These are phyloP conservation scores for Tulasnella sp. DNA, from an alignment of 768 basidiomycete genomes.

Conservation along the genomic window DNA sequence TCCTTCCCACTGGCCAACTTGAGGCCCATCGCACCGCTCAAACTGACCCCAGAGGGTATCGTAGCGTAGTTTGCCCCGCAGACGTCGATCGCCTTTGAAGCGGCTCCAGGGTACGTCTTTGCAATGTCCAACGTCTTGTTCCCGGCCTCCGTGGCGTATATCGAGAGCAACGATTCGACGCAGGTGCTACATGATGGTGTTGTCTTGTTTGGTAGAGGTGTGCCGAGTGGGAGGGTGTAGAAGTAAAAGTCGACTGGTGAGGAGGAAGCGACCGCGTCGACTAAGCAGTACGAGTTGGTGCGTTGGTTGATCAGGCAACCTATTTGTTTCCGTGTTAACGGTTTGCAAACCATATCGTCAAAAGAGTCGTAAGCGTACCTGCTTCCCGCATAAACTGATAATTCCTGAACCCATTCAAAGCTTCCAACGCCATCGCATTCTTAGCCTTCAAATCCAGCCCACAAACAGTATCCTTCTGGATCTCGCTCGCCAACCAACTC, in stretches of 20 bases:
- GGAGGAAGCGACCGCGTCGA: slow-evolving; percentile 22
- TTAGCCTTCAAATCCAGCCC: slow-evolving; percentile 24
- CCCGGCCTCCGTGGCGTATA: slow-evolving; percentile 21
- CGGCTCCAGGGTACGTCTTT: slow-evolving; percentile 22
- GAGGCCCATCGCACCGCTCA: neutral
- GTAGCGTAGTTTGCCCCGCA: slow-evolving; percentile 20
- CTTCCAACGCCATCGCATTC: slow-evolving; percentile 26
- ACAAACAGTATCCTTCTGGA: slow-evolving; percentile 23
- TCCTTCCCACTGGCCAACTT: neutral
- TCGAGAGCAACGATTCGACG: slow-evolving; percentile 17
- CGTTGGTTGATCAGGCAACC: slow-evolving; percentile 24
- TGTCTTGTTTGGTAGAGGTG: slow-evolving; percentile 19
- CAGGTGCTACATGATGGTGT: slow-evolving; percentile 24
- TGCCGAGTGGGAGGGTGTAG: slow-evolving; percentile 23
- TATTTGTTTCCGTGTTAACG: neutral
- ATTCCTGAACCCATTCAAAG: slow-evolving; percentile 27
- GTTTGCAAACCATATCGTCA: neutral
- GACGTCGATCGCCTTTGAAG: slow-evolving; percentile 12
- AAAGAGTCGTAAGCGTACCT: slow-evolving; percentile 11
- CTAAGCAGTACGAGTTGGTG: slow-evolving; percentile 26
- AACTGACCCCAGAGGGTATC: neutral
- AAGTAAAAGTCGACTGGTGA: slow-evolving; percentile 23
- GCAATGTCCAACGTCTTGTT: slow-evolving; percentile 9
- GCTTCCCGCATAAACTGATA: slow-evolving; percentile 26
- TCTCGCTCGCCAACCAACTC: slow-evolving; percentile 22